Base-by-base conservation (phyloP, 2,329 filamentous ascomycete genomes). In the Cladophialophora bantiana region DNA sequence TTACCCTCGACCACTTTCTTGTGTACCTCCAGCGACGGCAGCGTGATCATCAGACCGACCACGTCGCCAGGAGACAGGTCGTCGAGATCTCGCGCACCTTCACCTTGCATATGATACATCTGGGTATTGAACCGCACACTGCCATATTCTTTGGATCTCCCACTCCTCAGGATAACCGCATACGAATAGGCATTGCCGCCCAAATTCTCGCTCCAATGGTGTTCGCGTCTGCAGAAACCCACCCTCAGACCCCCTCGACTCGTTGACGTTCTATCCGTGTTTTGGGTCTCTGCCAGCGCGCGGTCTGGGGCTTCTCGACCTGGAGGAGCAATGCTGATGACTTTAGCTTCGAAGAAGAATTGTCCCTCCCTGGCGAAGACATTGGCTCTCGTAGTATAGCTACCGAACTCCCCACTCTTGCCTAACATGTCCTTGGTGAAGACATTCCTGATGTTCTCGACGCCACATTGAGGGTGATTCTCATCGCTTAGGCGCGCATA, bases 321-420 rank as follows among this genome's bases (percentile, higher is more conserved):
- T 71, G 89, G 88, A 12, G 71, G 71, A 7, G 72, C 71, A 31
- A 70, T 63, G n/a, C 72, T 73, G 9, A 94, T 89, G 62, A 99
- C 88, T 75, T 91, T 94, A 78, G 94, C 93, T 79, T 99, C 95
- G 84, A 93, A 99, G 78, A 96, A 99, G 83, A 92, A 93, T 36
- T 91, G 87, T 0, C 95, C 95, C 78, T 98, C 92, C 54, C 95
- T 85, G 4, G 94, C 91, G 31, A 91, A 93, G 0, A 98, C 90
- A 74, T 99, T 99, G 12, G 92, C 93, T 45, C 94, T 88, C 1
- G 66, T 96, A 87, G 84, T 95, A 97, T 7, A 95, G 94, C 78
- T 96, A 20, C 71, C 73, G 62, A 69, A 96, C 72, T 94, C 89
- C 13, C 95, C 96, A 0, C 92, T 96, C 61, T 97, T 88, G 57